Percentiles rank a stretch among this genome's conserved stretches.
Conservation (phyloP, 2,329 filamentous ascomycete species). For the Tolypocladium cylindrosporum region DNA sequence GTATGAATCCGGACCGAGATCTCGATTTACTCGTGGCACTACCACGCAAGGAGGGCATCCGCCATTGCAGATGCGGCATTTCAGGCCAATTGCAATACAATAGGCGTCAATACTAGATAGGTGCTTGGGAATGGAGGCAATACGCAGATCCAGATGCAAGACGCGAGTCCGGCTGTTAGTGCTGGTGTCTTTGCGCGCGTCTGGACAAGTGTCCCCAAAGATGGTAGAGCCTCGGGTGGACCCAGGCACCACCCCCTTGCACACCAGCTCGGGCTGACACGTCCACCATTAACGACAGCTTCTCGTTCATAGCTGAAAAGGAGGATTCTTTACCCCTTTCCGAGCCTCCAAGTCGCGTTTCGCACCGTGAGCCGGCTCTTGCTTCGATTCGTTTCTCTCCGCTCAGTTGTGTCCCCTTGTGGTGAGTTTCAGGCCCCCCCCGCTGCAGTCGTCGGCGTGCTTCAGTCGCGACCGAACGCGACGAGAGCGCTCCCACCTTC, state of each 20-base stretch:
- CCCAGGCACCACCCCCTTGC: neutral
- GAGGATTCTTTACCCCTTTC: neutral
- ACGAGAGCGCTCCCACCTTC: neutral
- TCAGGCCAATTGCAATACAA: too few species aligned
- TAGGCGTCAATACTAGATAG: neutral
- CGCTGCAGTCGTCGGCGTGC: neutral
- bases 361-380: neutral
- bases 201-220: neutral
- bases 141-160: neutral
- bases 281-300: neutral
- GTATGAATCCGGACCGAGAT: too few species aligned
- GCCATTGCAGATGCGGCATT: neutral
- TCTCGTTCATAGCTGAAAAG: slow-evolving; percentile 1
- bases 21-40: too few species aligned
- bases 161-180: neutral
- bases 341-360: slow-evolving; percentile 1
- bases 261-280: neutral
- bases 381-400: neutral
- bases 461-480: neutral
- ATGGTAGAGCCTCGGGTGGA: neutral
- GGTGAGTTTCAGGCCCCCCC: neutral
- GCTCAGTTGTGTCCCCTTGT: neutral
- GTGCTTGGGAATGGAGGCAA: neutral
- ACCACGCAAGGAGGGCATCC: neutral
- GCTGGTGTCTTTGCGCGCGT: neutral